These are phyloP conservation scores for Trichophyton verrucosum DNA, from an alignment of 2,329 filamentous ascomycete species.

Conservation along the genomic window DNA sequence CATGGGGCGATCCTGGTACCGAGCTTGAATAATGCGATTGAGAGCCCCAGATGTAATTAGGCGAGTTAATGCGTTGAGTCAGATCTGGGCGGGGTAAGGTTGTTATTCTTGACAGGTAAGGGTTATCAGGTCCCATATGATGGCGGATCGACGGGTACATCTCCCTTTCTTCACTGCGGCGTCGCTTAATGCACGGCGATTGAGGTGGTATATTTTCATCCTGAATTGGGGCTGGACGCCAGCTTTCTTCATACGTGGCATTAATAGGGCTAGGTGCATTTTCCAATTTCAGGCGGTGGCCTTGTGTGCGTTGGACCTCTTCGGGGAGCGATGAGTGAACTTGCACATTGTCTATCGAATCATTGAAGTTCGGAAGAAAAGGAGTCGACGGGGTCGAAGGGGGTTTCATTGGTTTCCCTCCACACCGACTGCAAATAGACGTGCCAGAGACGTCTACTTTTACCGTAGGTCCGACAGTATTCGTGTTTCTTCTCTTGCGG, in stretches of 20 bases:
- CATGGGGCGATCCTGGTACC: constrained; percentile 24
- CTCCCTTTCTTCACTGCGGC: constrained; percentile 43
- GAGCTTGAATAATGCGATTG: constrained; percentile 36
- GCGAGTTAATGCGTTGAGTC: constrained; percentile 13
- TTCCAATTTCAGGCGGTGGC: constrained; percentile 15
- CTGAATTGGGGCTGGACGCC: constrained; percentile 17
- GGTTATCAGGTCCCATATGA: constrained; percentile 27
- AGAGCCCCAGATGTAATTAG: constrained; percentile 39
- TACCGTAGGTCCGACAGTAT: constrained; percentile 21
- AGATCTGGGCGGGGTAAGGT: constrained; percentile 34
- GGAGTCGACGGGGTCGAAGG: constrained; percentile 32
- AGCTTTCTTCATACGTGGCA: constrained; percentile 17
- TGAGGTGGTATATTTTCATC: constrained; percentile 28
- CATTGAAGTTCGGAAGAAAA: constrained; percentile 24
- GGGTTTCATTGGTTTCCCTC: constrained; percentile 35
- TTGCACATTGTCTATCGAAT: constrained; percentile 9
- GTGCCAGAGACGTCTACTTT: constrained; percentile 27
- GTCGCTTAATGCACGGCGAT: constrained; percentile 49
- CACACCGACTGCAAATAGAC: constrained; percentile 32
- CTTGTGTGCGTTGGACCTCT: constrained; percentile 17
- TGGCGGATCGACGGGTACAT: constrained; percentile 30
- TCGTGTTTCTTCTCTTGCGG: constrained; percentile 40
- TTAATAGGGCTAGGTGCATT: constrained; percentile 19
- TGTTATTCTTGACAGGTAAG: constrained; percentile 28
- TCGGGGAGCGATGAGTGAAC: constrained; percentile 21